A percentile compares a stretch with the other conserved stretches of the same genome.
Evolutionary conservation across 2,329 filamentous ascomycete genomes (phyloP).

Genomic region (Cadophora malorum): DNA sequence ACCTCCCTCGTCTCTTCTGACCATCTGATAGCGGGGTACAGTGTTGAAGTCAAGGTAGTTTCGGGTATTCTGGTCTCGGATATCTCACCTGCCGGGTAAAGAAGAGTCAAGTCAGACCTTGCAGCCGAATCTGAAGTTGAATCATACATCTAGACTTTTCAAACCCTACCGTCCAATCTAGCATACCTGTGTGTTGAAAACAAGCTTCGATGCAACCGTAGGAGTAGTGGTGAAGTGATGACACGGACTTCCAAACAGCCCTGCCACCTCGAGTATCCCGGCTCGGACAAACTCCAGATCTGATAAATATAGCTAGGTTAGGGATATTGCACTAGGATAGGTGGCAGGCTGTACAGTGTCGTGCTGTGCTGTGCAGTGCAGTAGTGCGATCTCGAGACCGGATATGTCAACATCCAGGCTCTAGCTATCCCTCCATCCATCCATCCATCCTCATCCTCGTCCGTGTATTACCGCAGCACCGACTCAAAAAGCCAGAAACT

Average conservation of each 20-base stretch:
- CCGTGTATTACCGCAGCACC: background rate
- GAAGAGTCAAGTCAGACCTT: background rate
- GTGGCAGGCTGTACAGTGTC: background rate
- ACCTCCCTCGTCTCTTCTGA: background rate
- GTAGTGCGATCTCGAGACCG: conserved; percentile 4
- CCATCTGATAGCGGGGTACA: background rate
- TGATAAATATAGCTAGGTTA: background rate
- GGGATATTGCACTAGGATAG: background rate
- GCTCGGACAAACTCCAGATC: background rate
- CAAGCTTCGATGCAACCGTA: background rate
- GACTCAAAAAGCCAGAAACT: background rate
- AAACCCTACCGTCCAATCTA: background rate
- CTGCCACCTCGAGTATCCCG: background rate
- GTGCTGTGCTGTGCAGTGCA: background rate
- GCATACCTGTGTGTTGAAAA: background rate
- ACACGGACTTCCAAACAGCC: background rate
- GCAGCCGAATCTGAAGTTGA: background rate
- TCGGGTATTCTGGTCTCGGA: background rate
- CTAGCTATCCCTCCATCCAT: background rate
- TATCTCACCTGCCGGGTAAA: background rate
- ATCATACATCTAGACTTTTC: background rate
- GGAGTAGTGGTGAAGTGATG: background rate
- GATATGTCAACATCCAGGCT: background rate
- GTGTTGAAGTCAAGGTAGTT: background rate
- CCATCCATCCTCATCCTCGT: background rate